Evolutionary conservation across 805 yeast genomes (phyloP), one percentile per base, ranked within the genome.

Genomic region (Pichia ethanolica): DNA sequence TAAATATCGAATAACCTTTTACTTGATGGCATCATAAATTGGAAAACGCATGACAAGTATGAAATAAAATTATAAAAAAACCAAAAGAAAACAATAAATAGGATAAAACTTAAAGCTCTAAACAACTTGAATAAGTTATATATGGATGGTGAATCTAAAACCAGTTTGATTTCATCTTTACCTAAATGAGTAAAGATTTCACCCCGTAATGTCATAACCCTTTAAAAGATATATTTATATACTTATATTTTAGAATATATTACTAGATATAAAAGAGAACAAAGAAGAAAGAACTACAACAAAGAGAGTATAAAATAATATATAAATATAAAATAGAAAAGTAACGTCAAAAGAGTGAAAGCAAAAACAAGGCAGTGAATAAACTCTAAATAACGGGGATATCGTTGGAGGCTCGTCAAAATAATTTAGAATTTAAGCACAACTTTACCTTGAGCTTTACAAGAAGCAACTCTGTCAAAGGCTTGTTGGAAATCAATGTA

Each of bases 371-470:
- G 32, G 9, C 7, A 30, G 9, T 30, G 7, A 6, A 30, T 30
- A 7, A 30, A 30, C 7, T 9, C 2, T 30, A 30, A 30, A 9
- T 2, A 30, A 30, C 4, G 32, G 32, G 32, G 9, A 30, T 3
- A 30, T 7, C 1, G 3, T 7, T 30, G 32, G 32, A 30, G 32
- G 32, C 32, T 30, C 32, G 32, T 30, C 9, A 30, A 30, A 28
- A 30, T 7, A 9, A 9, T 11, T 13, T 34, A 34, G 3, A 34
- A 34, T 12, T 11, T 34, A 12, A 34, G 36, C 11, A 34, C 36
- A 34, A 34, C 36, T 34, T 34, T 34, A 36, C 96, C 96, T 49
- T 73, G 77, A 7, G 83, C 81, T 44, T 62, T 68, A 49, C 78
- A 74, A 34, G 71, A 62, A 7, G 61, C 62, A 32, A 83, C 60